Evolutionary conservation across 768 basidiomycete genomes (phyloP).

Genomic region (Tubosaeta sp.): DNA sequence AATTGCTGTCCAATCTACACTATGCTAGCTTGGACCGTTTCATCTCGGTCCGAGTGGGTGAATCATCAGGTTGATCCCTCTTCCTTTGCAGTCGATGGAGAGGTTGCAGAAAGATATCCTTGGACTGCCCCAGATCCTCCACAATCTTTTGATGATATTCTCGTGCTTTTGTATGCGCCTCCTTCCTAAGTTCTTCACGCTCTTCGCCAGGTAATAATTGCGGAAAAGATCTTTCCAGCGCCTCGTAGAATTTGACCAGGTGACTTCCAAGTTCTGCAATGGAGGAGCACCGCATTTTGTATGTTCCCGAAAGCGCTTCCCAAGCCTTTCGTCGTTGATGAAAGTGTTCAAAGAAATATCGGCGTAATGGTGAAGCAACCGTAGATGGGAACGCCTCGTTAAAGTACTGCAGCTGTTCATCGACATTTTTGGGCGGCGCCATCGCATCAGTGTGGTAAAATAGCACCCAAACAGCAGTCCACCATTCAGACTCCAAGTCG

Average conservation of each 20-base stretch:
- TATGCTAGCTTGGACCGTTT: background rate
- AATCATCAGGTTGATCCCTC: background rate
- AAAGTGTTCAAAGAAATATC: background rate
- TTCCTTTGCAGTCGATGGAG: background rate
- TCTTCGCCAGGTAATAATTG: no score
- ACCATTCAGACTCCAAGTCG: conserved; percentile 1
- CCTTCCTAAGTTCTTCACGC: no score
- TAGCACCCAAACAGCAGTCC: no score
- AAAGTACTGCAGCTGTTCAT: background rate
- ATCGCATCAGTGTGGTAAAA: no score
- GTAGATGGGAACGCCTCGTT: background rate
- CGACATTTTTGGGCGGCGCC: background rate
- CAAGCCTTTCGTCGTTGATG: background rate
- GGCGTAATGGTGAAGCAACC: background rate
- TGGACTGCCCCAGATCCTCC: background rate
- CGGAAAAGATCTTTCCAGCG: no score
- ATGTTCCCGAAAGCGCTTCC: background rate
- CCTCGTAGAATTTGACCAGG: background rate
- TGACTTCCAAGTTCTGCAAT: background rate
- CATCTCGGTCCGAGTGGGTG: background rate
- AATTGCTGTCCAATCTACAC: no score
- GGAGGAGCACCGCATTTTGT: background rate
- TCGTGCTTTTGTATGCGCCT: background rate
- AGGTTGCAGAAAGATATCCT: background rate
- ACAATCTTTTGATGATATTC: background rate